Evolutionary conservation across 805 yeast genomes (phyloP).

Genomic region (Candida namnaoensis): DNA sequence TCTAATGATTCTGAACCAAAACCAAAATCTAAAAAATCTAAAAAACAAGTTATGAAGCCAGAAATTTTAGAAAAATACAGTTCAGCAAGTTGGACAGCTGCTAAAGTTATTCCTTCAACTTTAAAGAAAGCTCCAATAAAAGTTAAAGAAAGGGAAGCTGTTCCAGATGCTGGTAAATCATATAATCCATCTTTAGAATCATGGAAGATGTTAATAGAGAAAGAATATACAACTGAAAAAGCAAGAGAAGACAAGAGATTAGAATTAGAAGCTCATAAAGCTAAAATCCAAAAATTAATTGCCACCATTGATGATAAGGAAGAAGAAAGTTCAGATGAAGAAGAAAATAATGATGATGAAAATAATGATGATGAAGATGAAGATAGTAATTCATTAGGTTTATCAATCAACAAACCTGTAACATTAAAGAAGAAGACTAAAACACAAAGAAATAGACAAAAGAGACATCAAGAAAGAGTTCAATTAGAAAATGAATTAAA

Average conservation of each 20-base stretch:
- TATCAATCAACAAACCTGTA: constrained; percentile 71
- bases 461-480: constrained; percentile 49
- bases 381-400: constrained; percentile 26
- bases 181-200: constrained; percentile 82
- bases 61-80: constrained; percentile 28
- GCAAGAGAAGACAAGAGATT: constrained; percentile 57
- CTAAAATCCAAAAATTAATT: constrained; percentile 57
- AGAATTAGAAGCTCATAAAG: constrained; percentile 52
- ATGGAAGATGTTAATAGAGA: constrained; percentile 67
- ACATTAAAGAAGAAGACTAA: constrained; percentile 64
- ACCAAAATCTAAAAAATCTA: constrained; percentile 12
- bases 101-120: constrained; percentile 49
- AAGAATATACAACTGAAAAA: constrained; percentile 60
- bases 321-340: constrained; percentile 32
- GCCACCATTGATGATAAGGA: constrained; percentile 53
- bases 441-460: constrained; percentile 65
- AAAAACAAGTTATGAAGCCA: constrained; percentile 20
- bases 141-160: constrained; percentile 37
- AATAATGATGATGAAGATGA: constrained; percentile 22
- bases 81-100: constrained; percentile 39
- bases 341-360: constrained; percentile 21
- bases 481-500: constrained; percentile 49
- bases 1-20: constrained; percentile 20
- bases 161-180: constrained; percentile 84
- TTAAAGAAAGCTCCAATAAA: constrained; percentile 41